A percentile compares a stretch with the other conserved stretches of the same genome.
Conservation (phyloP, 352 stramenopile species). For the Globisporangium paroecandrum region DNA sequence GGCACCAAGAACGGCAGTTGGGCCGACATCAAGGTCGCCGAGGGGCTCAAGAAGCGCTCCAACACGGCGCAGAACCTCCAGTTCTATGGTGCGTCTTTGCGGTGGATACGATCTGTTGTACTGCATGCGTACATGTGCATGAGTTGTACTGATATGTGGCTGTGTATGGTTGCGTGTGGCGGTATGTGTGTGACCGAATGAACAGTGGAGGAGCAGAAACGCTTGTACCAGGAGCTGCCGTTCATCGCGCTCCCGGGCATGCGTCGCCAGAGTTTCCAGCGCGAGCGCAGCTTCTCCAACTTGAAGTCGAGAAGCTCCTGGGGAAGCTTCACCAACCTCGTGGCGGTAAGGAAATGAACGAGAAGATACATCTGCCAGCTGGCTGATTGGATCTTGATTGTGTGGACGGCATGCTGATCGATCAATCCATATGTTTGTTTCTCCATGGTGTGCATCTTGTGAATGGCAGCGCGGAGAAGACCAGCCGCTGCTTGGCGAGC, state of each 20-base stretch:
- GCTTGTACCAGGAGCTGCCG: slow-evolving; percentile 67
- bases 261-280: slow-evolving; percentile 69
- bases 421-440: not conserved
- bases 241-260: slow-evolving; percentile 71
- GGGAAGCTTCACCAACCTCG: slow-evolving; percentile 53
- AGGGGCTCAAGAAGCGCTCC: slow-evolving; percentile 72
- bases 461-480: slow-evolving; percentile 56
- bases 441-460: not conserved
- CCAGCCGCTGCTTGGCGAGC: slow-evolving; percentile 53
- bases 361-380: not conserved
- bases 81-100: slow-evolving; percentile 53
- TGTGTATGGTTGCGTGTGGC: not conserved
- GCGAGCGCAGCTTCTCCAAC: slow-evolving; percentile 67
- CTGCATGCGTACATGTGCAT: not conserved
- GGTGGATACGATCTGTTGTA: not conserved
- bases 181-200: not conserved
- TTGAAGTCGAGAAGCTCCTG: slow-evolving; percentile 58
- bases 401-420: not conserved
- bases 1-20: slow-evolving; percentile 57
- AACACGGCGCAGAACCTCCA: slow-evolving; percentile 77
- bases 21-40: slow-evolving; percentile 62
- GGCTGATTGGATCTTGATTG: not conserved
- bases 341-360: slow-evolving; percentile 14
- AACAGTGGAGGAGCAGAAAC: slow-evolving; percentile 70
- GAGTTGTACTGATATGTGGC: not conserved